These are phyloP conservation scores for Beauveria scarabaeidicola DNA, from an alignment of 2,329 filamentous ascomycete species.

Conservation along the genomic window DNA sequence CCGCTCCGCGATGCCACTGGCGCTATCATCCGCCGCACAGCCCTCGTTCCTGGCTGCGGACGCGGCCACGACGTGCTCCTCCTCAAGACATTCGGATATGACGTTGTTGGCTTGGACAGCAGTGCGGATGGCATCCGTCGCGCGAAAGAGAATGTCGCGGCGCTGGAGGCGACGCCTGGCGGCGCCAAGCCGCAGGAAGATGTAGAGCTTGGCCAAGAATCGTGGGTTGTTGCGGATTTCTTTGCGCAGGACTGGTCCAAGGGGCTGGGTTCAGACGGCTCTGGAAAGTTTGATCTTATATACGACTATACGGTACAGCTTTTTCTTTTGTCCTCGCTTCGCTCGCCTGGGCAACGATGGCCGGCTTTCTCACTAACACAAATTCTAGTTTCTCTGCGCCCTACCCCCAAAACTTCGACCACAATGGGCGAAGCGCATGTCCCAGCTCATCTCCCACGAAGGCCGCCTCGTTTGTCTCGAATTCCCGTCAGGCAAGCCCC, in stretches of 20 bases:
- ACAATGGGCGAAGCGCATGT: conserved; percentile 45
- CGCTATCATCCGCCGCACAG: conserved; percentile 28
- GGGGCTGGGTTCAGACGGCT: conserved; percentile 30
- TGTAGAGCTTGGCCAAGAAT: conserved; percentile 39
- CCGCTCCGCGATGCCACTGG: conserved; percentile 18
- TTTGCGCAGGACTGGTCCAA: conserved; percentile 51
- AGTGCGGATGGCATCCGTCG: conserved; percentile 39
- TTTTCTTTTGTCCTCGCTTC: neutral
- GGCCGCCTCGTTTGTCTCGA: conserved; percentile 60
- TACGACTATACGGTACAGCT: conserved; percentile 53
- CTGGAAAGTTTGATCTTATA: conserved; percentile 54
- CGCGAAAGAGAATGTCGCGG: conserved; percentile 36
- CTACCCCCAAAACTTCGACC: conserved; percentile 45
- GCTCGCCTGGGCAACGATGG: neutral
- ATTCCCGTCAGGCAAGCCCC: conserved; percentile 65
- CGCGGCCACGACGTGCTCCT: conserved; percentile 73
- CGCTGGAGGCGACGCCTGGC: conserved; percentile 28
- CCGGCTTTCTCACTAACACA: neutral
- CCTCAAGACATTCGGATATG: conserved; percentile 65
- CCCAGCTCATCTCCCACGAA: conserved; percentile 37
- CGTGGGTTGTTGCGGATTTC: conserved; percentile 57
- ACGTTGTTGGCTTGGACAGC: conserved; percentile 67
- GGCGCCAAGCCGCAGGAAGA: conserved; percentile 29
- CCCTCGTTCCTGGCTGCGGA: conserved; percentile 75
- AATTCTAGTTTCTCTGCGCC: conserved; percentile 52